Percentiles rank a stretch among this genome's conserved stretches.
Evolutionary conservation across 169 alveolate species (phyloP).

Genomic region (Cyclospora cayetanensis): DNA sequence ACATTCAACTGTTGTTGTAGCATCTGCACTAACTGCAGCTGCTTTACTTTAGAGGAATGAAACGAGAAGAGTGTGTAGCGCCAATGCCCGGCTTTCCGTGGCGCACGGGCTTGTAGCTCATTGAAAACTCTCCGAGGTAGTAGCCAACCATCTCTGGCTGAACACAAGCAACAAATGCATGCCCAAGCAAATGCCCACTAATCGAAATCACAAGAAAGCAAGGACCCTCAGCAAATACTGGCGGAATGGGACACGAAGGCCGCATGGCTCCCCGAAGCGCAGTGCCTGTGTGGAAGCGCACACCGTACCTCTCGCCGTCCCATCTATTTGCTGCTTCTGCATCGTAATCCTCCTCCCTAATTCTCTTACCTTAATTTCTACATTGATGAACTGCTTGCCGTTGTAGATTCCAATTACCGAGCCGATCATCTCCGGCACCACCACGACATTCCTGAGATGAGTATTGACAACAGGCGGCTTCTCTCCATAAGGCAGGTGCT

Average conservation of each 20-base stretch:
- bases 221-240: too few species aligned
- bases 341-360: too few species aligned
- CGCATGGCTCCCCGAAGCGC: too few species aligned
- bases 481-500: slow-evolving; percentile 91
- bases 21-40: too few species aligned
- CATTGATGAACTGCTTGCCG: slow-evolving; percentile 96
- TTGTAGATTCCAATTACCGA: slow-evolving; percentile 98
- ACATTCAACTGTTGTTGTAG: too few species aligned
- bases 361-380: slow-evolving; percentile 93
- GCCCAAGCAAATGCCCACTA: too few species aligned
- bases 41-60: slow-evolving; percentile 72
- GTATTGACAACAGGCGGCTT: slow-evolving; percentile 97
- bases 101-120: slow-evolving; percentile 98
- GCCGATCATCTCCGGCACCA: slow-evolving; percentile 98
- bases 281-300: too few species aligned
- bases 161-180: neutral
- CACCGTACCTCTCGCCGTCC: too few species aligned
- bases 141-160: slow-evolving; percentile 99
- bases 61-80: slow-evolving; percentile 81
- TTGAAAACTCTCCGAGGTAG: slow-evolving; percentile 99
- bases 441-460: slow-evolving; percentile 94
- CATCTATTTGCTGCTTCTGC: too few species aligned
- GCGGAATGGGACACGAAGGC: too few species aligned
- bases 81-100: slow-evolving; percentile 99
- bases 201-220: too few species aligned